Conservation (phyloP, 2,329 filamentous ascomycete species). For the Zasmidium angulare region DNA sequence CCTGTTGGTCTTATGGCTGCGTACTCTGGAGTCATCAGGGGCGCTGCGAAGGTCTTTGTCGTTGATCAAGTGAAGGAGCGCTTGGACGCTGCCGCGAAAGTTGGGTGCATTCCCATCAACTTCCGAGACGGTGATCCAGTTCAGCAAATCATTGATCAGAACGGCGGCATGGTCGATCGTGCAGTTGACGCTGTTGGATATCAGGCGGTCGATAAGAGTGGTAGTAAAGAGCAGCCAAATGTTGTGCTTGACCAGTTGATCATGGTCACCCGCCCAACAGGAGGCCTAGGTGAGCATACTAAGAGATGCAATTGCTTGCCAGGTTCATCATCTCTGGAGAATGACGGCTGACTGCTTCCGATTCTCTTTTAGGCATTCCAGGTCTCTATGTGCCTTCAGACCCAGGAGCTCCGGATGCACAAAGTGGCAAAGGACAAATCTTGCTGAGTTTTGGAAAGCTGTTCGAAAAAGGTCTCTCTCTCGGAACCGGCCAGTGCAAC, state of each 20-base stretch:
- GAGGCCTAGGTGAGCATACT: constrained; percentile 60
- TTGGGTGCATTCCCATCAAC: constrained; percentile 61
- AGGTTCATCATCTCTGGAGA: constrained; percentile 26
- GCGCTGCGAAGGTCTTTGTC: constrained; percentile 61
- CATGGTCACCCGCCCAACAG: constrained; percentile 60
- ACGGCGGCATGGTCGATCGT: constrained; percentile 62
- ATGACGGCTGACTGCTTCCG: neutral
- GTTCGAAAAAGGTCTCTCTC: constrained; percentile 64
- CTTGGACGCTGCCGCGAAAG: constrained; percentile 59
- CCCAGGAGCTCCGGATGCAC: constrained; percentile 62
- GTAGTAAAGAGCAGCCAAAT: constrained; percentile 61
- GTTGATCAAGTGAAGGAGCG: constrained; percentile 64
- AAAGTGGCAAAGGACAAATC: constrained; percentile 63
- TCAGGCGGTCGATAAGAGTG: constrained; percentile 58
- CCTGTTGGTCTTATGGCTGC: constrained; percentile 67
- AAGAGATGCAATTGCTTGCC: neutral
- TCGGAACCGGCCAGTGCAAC: constrained; percentile 64
- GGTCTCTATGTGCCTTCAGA: constrained; percentile 48
- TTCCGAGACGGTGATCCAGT: constrained; percentile 61
- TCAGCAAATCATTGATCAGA: constrained; percentile 59
- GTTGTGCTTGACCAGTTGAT: constrained; percentile 66
- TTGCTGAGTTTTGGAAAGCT: constrained; percentile 66
- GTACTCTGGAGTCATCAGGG: constrained; percentile 61
- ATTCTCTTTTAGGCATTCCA: constrained; percentile 3
- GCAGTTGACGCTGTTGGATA: constrained; percentile 67